Evolutionary conservation across 495 filamentous ascomycete species (phyloP), one percentile per base, ranked within the genome.

Genomic region (Corynascus novoguineensis): DNA sequence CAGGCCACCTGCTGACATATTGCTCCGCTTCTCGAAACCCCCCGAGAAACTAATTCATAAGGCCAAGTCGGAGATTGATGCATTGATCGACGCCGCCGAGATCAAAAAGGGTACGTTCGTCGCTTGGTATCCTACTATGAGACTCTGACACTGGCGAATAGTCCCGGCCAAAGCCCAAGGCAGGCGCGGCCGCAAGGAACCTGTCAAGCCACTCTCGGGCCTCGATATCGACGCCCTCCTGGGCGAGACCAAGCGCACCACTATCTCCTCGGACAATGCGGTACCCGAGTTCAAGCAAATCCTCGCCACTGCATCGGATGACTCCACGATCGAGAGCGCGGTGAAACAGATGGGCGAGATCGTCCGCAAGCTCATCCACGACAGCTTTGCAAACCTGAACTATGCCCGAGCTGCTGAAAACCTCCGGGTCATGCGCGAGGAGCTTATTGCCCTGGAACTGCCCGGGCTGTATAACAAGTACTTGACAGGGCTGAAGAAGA

Each of bases 241-340:
- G 24, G 77, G 78, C 42, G 73, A 66, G 73, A 83, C 62, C 52
- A 55, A 55, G 32, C 68, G 69, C 38, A 71, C 73, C 37, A 86
- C 81, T 55, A 91, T 99, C 50, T 86, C 86, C 3, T 63, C 81
- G 0, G 75, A 84, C 24, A 97, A 99, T 62, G 83, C 90, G 5
- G 88, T 99, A 44, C 91, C 95, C 0, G 87, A 92, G 50, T 97
- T 97, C 81, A 95, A 90, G 64, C 89, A 92, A 71, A 81, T 83
- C 21, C 76, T 97, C 15, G 77, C 78, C 0, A 71, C 73, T 1
- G 80, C 87, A 2, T 81, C 84, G 14, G 82, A 83, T 29, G 72
- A 85, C 15, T 74, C 78, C 15, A 78, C 75, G 4, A 77, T 95
- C 24, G 77, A 82, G 54, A 82, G 85, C 46, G 87, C 89, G 0